Evolutionary conservation across 257 asterid genomes (phyloP).

Genomic region (Solanum chiquidenum): DNA sequence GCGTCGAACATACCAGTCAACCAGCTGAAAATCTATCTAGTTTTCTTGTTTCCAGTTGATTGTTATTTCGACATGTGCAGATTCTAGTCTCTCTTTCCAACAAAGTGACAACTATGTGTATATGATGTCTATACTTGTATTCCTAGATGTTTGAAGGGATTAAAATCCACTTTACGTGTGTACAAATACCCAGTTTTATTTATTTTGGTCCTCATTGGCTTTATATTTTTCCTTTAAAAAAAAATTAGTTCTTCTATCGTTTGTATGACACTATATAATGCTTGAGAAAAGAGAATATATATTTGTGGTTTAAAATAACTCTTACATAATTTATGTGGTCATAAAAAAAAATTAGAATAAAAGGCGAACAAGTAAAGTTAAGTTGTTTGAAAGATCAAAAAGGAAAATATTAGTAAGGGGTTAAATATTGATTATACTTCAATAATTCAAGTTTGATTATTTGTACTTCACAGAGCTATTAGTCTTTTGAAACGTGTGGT

Average conservation of each 20-base stretch:
- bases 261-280: too few relatives aligned
- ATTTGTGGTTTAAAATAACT: not conserved
- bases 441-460: not conserved
- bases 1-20: constrained; percentile 70
- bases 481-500: not conserved
- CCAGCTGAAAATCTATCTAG: constrained; percentile 20
- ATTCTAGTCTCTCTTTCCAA: not conserved
- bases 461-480: not conserved
- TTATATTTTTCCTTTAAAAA: too few relatives aligned
- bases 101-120: not conserved
- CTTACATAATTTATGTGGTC: not conserved
- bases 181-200: not conserved
- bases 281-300: not conserved
- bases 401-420: not conserved
- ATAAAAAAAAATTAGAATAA: not conserved
- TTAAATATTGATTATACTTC: not conserved
- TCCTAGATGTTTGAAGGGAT: not conserved
- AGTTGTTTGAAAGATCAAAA: not conserved
- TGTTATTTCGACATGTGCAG: not conserved
- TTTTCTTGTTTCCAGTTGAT: not conserved
- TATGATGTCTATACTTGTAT: not conserved
- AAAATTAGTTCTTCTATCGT: too few relatives aligned
- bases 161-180: not conserved
- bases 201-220: too few relatives aligned
- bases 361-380: not conserved